phyloP scores from a whole-genome alignment of 2,329 filamentous ascomycete species.

The Cladosporium sp. region DNA sequence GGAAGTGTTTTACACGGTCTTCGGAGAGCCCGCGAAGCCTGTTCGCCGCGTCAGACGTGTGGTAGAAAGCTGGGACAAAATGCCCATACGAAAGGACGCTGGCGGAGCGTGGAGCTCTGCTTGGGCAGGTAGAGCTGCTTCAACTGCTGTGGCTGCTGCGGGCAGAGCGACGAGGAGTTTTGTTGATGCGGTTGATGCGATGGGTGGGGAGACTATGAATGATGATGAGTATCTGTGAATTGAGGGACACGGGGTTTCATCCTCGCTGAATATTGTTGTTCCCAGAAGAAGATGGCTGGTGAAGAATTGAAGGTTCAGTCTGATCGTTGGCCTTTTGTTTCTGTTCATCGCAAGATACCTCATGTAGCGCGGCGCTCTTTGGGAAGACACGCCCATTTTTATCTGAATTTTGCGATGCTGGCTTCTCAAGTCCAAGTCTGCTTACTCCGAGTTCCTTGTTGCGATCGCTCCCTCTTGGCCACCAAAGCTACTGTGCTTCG shows the following conservation, averaged over 20 bases:
- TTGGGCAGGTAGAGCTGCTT: slow-evolving; percentile 24
- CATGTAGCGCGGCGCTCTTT: slow-evolving; percentile 10
- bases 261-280: background rate
- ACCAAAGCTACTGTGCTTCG: too few species aligned
- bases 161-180: slow-evolving; percentile 8
- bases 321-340: background rate
- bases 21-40: slow-evolving; percentile 10
- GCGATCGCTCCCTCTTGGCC: too few species aligned
- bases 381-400: background rate
- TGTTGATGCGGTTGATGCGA: slow-evolving; percentile 30
- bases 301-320: background rate
- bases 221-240: slow-evolving; percentile 30
- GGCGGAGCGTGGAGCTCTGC: slow-evolving; percentile 14
- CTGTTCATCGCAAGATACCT: slow-evolving; percentile 16
- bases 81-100: background rate
- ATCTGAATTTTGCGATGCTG: background rate
- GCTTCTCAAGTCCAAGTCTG: background rate
- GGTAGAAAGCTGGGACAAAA: slow-evolving; percentile 18
- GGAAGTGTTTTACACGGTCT: slow-evolving; percentile 9
- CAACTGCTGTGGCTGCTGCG: slow-evolving; percentile 19
- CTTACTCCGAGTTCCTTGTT: background rate
- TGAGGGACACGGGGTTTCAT: background rate
- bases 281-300: background rate
- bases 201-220: slow-evolving; percentile 28
- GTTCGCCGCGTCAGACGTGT: background rate